Evolutionary conservation across 2,329 filamentous ascomycete species (phyloP).

Genomic region (Hypocrella siamensis): DNA sequence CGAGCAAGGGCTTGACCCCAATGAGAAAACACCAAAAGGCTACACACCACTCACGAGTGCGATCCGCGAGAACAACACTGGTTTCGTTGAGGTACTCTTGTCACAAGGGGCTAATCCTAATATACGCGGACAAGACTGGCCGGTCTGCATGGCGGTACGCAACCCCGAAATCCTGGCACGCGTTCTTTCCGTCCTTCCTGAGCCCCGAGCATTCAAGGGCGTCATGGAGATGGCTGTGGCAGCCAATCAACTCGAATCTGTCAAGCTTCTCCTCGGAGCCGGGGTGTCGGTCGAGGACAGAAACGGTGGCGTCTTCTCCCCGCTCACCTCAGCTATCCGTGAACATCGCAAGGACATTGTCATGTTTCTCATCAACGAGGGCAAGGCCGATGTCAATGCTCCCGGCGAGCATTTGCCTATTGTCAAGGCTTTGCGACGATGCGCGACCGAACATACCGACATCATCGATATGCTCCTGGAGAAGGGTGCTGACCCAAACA

Average conservation of each 20-base stretch:
- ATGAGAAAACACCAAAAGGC: conserved; percentile 41
- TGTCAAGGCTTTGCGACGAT: conserved; percentile 50
- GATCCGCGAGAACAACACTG: conserved; percentile 41
- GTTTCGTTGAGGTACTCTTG: conserved; percentile 44
- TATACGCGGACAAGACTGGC: conserved; percentile 53
- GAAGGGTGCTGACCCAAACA: conserved; percentile 51
- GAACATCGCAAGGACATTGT: conserved; percentile 47
- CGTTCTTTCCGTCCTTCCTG: conserved; percentile 39
- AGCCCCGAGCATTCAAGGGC: conserved; percentile 47
- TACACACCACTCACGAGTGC: conserved; percentile 50
- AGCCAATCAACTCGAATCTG: conserved; percentile 49
- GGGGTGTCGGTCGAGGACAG: conserved; percentile 56
- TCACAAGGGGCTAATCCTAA: conserved; percentile 44
- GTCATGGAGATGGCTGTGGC: conserved; percentile 53
- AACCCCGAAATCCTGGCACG: conserved; percentile 43
- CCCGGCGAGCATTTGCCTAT: conserved; percentile 57
- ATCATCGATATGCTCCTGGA: conserved; percentile 48
- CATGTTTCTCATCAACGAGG: conserved; percentile 42
- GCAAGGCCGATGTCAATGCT: conserved; percentile 46
- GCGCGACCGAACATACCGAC: conserved; percentile 37
- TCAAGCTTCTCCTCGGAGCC: conserved; percentile 48
- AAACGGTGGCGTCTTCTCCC: conserved; percentile 58
- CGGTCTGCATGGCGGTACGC: conserved; percentile 51
- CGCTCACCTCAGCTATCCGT: conserved; percentile 50
- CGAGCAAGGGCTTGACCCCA: conserved; percentile 42